Base-by-base conservation (phyloP, 371 early-diverging fungal species). In the Homolaphlyctis polyrhiza region DNA sequence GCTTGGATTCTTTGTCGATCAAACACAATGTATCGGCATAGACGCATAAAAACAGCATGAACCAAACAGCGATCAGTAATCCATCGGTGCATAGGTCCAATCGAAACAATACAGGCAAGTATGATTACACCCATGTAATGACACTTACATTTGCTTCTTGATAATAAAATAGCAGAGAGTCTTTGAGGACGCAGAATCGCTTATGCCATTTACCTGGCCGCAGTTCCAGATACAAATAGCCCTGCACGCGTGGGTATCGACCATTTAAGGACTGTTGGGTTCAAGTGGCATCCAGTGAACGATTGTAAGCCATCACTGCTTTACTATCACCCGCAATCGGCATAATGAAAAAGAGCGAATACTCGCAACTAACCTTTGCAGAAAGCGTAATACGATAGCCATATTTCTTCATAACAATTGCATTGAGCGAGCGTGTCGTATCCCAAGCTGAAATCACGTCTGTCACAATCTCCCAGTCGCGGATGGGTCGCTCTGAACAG, bases 381-480 rank as follows among this genome's bases (percentile, higher is more conserved):
- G 72, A 64, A 14, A 78, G 55, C 23, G 79, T 75, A 47, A 66
- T 68, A 51, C 73, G 64, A 65, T 70, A 79, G n/a, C 78, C 73
- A 66, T 89, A 92, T 60, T 84, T 83, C 66, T 88, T 90, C 58
- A 87, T 77, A 51, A 92, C 68, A 35, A 94, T 72, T n/a, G 86
- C 86, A 74, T 92, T 92, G 32, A 72, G 74, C 3, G 68, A 55
- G 48, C 84, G 76, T 11, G 79, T 77, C 55, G 66, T n/a, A 54
- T 93, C 94, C 95, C 94, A 95, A 4, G 85, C 77, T 57, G 83
- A 83, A 28, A 93, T 76, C 5, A 91, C 77, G 66, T 88, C 87
- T 59, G 91, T 79, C 5, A 95, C 85, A 25, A 88, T 83, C 59
- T 95, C 96, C 90, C 92, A 95, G 66, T 92, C 90, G 28, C 91